Evolutionary conservation across 202 grass and related monocot species (phyloP).

Genomic region (Dendrocalamus latiflorus): DNA sequence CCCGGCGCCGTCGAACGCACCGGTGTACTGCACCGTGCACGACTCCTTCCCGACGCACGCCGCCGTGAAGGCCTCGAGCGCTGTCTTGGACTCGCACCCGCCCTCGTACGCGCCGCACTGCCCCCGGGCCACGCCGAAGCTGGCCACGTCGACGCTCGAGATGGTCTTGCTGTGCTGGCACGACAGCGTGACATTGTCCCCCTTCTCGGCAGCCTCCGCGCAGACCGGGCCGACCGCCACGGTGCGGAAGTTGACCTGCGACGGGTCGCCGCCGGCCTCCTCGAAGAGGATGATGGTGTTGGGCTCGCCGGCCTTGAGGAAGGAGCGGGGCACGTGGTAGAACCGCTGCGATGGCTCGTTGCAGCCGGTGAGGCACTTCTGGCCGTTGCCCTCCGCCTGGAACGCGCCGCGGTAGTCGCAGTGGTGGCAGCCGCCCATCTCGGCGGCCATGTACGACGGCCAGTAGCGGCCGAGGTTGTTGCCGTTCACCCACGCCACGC

Average conservation of each 20-base stretch:
- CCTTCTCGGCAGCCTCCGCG: constrained; percentile 17
- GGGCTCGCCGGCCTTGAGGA: constrained; percentile 43
- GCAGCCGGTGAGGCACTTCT: constrained; percentile 52
- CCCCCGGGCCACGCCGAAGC: constrained; percentile 40
- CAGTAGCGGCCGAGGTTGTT: constrained; percentile 82
- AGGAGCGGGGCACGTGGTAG: constrained; percentile 70
- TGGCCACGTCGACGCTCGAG: constrained; percentile 51
- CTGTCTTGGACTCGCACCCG: constrained; percentile 45
- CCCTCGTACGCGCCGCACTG: constrained; percentile 56
- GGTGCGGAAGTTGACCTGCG: constrained; percentile 27
- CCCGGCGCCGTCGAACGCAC: constrained; percentile 6
- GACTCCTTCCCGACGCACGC: constrained; percentile 51
- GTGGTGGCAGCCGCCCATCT: constrained; percentile 30
- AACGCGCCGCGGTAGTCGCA: constrained; percentile 64
- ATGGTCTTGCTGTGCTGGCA: constrained; percentile 32
- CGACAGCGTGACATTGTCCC: constrained; percentile 39
- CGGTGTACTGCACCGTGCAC: constrained; percentile 30
- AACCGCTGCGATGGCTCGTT: constrained; percentile 61
- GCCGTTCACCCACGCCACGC: constrained; percentile 72
- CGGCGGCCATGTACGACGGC: constrained; percentile 44
- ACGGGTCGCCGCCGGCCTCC: constrained; percentile 53
- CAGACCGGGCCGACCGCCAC: constrained; percentile 35
- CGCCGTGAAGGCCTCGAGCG: constrained; percentile 31
- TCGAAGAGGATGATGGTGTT: constrained; percentile 71
- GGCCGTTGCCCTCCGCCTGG: constrained; percentile 30